These are phyloP conservation scores for Rhizopogon salebrosus DNA, from an alignment of 768 basidiomycete genomes.

Conservation along the genomic window DNA sequence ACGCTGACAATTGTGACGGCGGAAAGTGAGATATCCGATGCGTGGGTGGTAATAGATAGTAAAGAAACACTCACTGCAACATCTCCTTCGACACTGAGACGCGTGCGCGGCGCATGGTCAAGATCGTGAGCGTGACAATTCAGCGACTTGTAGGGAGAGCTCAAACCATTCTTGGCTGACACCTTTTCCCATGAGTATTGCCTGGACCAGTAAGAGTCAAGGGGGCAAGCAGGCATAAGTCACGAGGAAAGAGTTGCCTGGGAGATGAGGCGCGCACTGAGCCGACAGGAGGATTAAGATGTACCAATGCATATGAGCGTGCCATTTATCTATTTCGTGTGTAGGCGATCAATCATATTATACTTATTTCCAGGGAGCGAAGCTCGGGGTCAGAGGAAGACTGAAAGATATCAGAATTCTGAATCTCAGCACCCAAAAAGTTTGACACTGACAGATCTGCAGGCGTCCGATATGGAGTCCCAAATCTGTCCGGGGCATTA, in stretches of 20 bases:
- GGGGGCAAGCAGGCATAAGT: conserved; percentile 25
- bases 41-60: conserved; percentile 3
- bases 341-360: conserved; percentile 31
- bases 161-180: conserved; percentile 33
- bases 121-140: conserved; percentile 28
- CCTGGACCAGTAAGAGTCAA: conserved; percentile 26
- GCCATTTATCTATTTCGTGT: conserved; percentile 32
- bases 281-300: conserved; percentile 23
- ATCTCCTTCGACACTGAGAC: conserved; percentile 22
- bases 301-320: conserved; percentile 28
- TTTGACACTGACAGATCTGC: conserved; percentile 27
- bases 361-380: conserved; percentile 36
- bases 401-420: conserved; percentile 32
- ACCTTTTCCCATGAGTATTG: conserved; percentile 31
- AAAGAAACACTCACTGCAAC: conserved; percentile 18
- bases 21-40: conserved; percentile 10
- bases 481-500: conserved; percentile 20
- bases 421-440: conserved; percentile 27
- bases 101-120: conserved; percentile 17
- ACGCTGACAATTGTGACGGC: conserved; percentile 13
- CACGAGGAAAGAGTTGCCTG: conserved; percentile 16
- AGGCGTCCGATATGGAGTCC: conserved; percentile 27
- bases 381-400: conserved; percentile 36
- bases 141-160: conserved; percentile 28
- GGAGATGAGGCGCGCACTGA: conserved; percentile 16